Evolutionary conservation across 1,284 basidiomycete species (phyloP), one percentile per base, ranked within the genome.

Genomic region (Sanguinoderma infundibulare): DNA sequence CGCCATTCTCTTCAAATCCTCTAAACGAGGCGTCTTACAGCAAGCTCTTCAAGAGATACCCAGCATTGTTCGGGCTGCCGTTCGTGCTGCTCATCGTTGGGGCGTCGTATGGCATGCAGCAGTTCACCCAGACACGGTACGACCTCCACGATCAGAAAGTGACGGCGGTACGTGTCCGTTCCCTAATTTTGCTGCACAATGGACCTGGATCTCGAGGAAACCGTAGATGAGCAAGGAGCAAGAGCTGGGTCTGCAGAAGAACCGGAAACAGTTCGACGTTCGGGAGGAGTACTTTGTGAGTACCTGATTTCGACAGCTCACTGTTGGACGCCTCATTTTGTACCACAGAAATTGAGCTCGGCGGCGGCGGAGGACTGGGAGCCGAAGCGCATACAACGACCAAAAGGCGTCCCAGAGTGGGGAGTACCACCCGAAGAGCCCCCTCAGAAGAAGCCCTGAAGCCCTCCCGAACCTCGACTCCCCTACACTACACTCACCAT

Each of bases 241-340:
- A 69, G 92, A 94, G 69, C 80, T 98, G 47, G 86, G 90, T 4
- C 83, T 98, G 75, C 84, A 88, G 67, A 88, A 85, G 77, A 86
- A 90, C 52, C 83, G 93, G 75, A 93, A 92, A 78, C 91, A 88
- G 79, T 89, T 98, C 61, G 96, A 98, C 75, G 91, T 98, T 26
- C 79, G 94, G 53, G 96, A 98, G 75, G 97, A 98, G 74, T 98
- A 98, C 77, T 98, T 91, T 73, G 95, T 96, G 78, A 76, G 94
- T 87, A 22, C 34, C 20, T 5, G 54, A 9, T 4, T 12, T n/a
- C 17, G 26, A 50, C 20, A 34, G 35, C 15, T 14, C 28, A 57
- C 54, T 54, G 22, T 61, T 46, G 42, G 58, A 38, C 47, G 12
- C 49, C 7, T 10, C 20, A 5, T 22, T 4, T 59, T 42, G 35